Conservation (phyloP, 306 rosid genomes). For the Luffa aegyptiaca region DNA sequence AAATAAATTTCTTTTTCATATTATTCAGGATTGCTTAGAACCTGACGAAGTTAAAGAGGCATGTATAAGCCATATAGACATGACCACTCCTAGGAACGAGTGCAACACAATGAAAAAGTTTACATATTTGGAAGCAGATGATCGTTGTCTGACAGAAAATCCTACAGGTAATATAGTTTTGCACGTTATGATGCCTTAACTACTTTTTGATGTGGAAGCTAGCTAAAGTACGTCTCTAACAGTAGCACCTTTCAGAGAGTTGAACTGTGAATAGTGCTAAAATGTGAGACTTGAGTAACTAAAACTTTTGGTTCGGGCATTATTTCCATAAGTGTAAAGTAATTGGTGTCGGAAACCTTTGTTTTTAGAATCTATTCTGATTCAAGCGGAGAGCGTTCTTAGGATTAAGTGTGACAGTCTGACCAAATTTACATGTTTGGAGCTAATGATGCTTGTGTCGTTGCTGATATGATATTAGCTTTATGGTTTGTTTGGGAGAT, state of each 20-base stretch:
- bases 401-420: background rate
- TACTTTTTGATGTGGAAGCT: background rate
- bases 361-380: background rate
- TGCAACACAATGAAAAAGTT: background rate
- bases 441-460: background rate
- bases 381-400: background rate
- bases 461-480: background rate
- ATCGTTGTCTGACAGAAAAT: background rate
- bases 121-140: background rate
- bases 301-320: background rate
- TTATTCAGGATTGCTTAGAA: conserved; percentile 2
- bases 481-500: background rate
- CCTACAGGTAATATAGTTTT: background rate
- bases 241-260: background rate
- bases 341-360: background rate
- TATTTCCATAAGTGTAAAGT: background rate
- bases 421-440: background rate
- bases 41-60: background rate
- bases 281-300: background rate
- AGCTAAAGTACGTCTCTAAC: background rate
- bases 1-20: background rate
- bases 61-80: background rate
- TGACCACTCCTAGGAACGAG: conserved; percentile 1
- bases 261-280: background rate
- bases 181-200: background rate